Conservation (phyloP, 2,329 filamentous ascomycete genomes). For the Cladosporium phlei region DNA sequence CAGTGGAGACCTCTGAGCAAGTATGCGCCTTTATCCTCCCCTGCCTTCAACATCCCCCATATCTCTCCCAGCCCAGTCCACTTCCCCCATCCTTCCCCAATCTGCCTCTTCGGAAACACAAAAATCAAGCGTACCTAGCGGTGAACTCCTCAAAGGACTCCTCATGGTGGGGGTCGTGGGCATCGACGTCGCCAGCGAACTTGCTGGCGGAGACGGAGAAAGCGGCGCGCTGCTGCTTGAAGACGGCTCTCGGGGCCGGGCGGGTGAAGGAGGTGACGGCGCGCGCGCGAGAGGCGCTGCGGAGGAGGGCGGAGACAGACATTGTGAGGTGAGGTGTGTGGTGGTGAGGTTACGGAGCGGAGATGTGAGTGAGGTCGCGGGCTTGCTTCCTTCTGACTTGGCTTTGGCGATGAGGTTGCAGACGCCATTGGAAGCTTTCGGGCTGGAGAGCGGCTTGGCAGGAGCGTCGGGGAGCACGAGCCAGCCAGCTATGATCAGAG, state of each 20-base stretch:
- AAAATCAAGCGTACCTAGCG: constrained; percentile 66
- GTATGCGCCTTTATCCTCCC: constrained; percentile 9
- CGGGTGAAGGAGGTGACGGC: constrained; percentile 6
- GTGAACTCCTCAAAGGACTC: constrained; percentile 99
- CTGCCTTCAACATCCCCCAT: background rate
- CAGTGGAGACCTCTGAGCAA: constrained; percentile 13
- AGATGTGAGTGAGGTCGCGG: background rate
- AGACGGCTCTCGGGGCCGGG: constrained; percentile 3
- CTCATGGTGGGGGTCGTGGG: constrained; percentile 65
- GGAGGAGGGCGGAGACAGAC: constrained; percentile 11
- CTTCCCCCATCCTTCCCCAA: background rate
- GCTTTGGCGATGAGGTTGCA: constrained; percentile 7
- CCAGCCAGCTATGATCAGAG: background rate
- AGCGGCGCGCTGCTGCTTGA: constrained; percentile 11
- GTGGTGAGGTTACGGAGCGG: constrained; percentile 5
- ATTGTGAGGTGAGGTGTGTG: constrained; percentile 2
- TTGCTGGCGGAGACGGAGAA: constrained; percentile 10
- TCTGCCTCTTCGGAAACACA: no score
- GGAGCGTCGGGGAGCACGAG: constrained; percentile 4
- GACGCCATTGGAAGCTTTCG: constrained; percentile 13
- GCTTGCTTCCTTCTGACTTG: background rate
- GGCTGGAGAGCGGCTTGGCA: constrained; percentile 10
- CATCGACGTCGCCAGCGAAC: constrained; percentile 26
- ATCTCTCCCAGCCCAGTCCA: background rate
- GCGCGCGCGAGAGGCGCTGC: constrained; percentile 11